Evolutionary conservation across 140 eudicot genomes (phyloP).

Genomic region (Oenanthe javanica): DNA sequence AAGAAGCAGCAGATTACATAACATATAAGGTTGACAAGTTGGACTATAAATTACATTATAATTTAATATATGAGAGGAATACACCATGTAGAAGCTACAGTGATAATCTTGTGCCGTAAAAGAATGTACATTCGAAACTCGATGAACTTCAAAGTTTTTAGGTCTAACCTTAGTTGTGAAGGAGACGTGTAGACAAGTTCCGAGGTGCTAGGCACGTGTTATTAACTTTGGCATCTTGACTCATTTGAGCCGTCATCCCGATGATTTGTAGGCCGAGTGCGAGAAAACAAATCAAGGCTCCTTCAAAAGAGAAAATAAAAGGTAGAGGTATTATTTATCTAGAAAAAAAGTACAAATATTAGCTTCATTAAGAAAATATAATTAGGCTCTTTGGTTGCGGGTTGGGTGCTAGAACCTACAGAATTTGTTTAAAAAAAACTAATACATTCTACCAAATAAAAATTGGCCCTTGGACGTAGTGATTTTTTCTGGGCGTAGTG

Average conservation of each 20-base stretch:
- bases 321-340: background rate
- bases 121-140: background rate
- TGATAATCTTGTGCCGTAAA: background rate
- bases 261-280: background rate
- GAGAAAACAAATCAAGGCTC: background rate
- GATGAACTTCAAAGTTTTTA: background rate
- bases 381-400: background rate
- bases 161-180: background rate
- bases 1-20: background rate
- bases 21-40: background rate
- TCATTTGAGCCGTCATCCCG: background rate
- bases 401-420: background rate
- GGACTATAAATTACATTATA: background rate
- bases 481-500: background rate
- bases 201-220: background rate
- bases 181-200: background rate
- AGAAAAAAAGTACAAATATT: background rate
- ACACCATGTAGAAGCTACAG: background rate
- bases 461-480: background rate
- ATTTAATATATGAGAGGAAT: background rate
- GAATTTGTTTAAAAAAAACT: background rate
- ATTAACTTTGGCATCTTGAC: background rate
- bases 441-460: background rate
- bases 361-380: background rate
- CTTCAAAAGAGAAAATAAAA: background rate